phyloP scores from a whole-genome alignment of 306 rosid species.

The Citrullus colocynthis region DNA sequence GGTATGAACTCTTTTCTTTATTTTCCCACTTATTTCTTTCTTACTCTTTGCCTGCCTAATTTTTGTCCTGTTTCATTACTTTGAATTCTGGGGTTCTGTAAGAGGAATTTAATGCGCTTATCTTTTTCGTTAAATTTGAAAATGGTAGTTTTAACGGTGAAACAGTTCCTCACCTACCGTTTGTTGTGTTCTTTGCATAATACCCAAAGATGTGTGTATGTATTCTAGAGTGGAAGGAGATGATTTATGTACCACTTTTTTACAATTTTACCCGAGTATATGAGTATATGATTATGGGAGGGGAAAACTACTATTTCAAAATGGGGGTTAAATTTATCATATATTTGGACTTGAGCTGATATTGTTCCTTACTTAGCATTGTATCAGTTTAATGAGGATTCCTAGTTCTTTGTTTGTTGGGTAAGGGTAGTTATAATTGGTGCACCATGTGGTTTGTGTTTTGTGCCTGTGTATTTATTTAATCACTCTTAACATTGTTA shows the following conservation, averaged over 20 bases:
- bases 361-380: background rate
- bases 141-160: background rate
- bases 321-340: background rate
- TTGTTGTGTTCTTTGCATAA: background rate
- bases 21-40: background rate
- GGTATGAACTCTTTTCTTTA: slow-evolving; percentile 2
- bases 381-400: background rate
- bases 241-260: background rate
- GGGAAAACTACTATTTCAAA: background rate
- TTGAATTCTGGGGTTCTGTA: background rate
- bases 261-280: background rate
- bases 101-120: background rate
- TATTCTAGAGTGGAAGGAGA: background rate
- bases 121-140: background rate
- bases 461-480: background rate
- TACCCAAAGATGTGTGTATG: background rate
- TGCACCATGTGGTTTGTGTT: background rate
- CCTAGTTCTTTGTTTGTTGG: background rate
- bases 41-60: background rate
- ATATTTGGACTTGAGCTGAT: background rate
- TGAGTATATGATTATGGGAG: background rate
- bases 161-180: background rate
- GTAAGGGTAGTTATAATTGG: background rate
- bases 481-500: background rate
- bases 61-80: background rate